Evolutionary conservation across 2,329 filamentous ascomycete genomes (phyloP).

Genomic region (Aureobasidium sp.): DNA sequence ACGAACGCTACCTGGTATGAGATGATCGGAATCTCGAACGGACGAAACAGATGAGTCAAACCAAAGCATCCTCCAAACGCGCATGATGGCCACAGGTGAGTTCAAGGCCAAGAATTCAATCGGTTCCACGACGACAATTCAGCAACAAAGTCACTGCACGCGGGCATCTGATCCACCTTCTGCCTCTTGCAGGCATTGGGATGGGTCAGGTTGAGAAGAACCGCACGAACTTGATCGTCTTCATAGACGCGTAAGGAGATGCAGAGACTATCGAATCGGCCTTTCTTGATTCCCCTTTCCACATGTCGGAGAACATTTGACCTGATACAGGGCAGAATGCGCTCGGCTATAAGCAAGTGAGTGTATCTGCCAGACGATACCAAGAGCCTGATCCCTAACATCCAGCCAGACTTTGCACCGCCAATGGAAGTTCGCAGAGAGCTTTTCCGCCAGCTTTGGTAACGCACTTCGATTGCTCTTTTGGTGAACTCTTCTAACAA

Average conservation of each 20-base stretch:
- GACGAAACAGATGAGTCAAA: slow-evolving; percentile 14
- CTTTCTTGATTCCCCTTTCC: slow-evolving; percentile 15
- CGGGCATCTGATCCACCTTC: slow-evolving; percentile 23
- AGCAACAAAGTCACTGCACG: slow-evolving; percentile 28
- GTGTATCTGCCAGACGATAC: slow-evolving; percentile 16
- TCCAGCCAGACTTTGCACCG: slow-evolving; percentile 43
- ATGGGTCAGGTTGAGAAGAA: slow-evolving; percentile 28
- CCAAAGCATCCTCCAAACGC: slow-evolving; percentile 14
- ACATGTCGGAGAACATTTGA: slow-evolving; percentile 8
- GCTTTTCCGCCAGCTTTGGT: slow-evolving; percentile 53
- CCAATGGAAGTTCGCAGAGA: slow-evolving; percentile 49
- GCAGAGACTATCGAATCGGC: slow-evolving; percentile 25
- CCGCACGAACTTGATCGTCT: slow-evolving; percentile 32
- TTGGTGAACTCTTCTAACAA: slow-evolving; percentile 13
- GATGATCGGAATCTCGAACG: slow-evolving; percentile 18
- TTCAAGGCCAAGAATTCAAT: slow-evolving; percentile 16
- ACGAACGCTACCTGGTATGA: slow-evolving; percentile 30
- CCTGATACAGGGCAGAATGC: slow-evolving; percentile 30
- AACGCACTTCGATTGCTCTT: slow-evolving; percentile 13
- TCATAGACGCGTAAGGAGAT: slow-evolving; percentile 33
- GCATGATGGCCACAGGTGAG: slow-evolving; percentile 21
- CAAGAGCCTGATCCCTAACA: slow-evolving; percentile 15
- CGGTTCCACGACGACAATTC: slow-evolving; percentile 1
- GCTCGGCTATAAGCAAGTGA: slow-evolving; percentile 48
- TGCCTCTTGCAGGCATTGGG: slow-evolving; percentile 14